Evolutionary conservation across 257 asterid genomes (phyloP), one percentile per base, ranked within the genome.

Genomic region (Sherardia arvensis): DNA sequence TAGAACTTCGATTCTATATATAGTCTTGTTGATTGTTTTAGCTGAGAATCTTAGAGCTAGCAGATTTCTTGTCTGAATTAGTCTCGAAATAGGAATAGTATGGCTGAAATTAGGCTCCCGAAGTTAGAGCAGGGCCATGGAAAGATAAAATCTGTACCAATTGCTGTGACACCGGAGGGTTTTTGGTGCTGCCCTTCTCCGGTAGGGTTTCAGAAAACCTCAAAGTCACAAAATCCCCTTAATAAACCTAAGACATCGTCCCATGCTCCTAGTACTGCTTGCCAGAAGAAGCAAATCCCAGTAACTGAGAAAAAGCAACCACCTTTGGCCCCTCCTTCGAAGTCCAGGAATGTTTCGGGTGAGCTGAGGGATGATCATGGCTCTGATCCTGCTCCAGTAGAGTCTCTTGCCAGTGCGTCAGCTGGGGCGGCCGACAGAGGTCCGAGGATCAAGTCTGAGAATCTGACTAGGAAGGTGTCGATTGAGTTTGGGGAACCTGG

Each of bases 111-210:
- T 75, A 83, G 85, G 59, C 66, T 83, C 29, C 69, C 84, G 30
- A 89, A 83, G 66, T 78, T 82, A 80, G 98, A 88, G 30, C 88
- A 83, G 38, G 84, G 85, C 54, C 95, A 80, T 62, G 79, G 96
- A 36, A 92, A 82, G 61, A 76, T 92, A 40, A 85, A 74, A 57
- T 85, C 68, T 68, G 98, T 91, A 18, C 98, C 98, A 66, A 91
- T 91, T 69, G 98, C 94, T 66, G 98, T 91, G 10, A 91, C 98
- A 34, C 96, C 96, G 28, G 98, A 91, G 47, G 98, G 98, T 27
- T 92, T 92, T 66, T 92, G 99, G 99, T 92, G 99, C 77, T 92
- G 99, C 66, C 99, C 99, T 33, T 85, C 95, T 21, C 99, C 96
- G 3, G 83, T 74, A 53, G 99, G 78, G 59, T 89, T 92, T 64